Percentiles rank a stretch among this genome's conserved stretches.
Evolutionary conservation across 2,329 filamentous ascomycete genomes (phyloP).

Genomic region (Colletotrichum tropicicola): DNA sequence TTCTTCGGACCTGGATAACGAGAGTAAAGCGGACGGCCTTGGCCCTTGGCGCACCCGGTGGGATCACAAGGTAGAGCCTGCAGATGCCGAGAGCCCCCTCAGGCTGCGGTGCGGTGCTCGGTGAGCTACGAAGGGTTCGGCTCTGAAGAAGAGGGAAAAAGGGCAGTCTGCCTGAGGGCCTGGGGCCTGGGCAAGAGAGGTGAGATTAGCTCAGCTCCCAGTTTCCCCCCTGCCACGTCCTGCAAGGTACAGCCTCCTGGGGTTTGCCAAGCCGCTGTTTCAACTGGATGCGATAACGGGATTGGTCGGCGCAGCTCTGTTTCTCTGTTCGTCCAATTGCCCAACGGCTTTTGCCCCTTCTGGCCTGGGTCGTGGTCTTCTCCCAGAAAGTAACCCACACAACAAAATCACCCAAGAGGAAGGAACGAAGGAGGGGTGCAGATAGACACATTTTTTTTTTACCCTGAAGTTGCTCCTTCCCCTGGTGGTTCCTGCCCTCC

Average conservation of each 20-base stretch:
- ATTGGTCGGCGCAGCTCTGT: slow-evolving; percentile 20
- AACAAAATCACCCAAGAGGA: neutral
- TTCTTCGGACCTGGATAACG: neutral
- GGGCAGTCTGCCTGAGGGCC: too few species aligned
- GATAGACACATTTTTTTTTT: neutral
- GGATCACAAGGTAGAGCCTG: too few species aligned
- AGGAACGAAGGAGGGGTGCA: slow-evolving; percentile 13
- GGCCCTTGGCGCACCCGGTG: slow-evolving; percentile 20
- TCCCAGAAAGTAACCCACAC: slow-evolving; percentile 7
- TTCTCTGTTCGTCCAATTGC: slow-evolving; percentile 22
- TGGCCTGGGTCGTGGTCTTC: neutral
- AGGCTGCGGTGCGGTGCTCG: too few species aligned
- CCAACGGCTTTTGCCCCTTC: slow-evolving; percentile 8
- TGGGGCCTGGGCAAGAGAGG: too few species aligned
- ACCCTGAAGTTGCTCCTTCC: slow-evolving; percentile 2
- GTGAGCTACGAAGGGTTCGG: too few species aligned
- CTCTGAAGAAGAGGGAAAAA: too few species aligned
- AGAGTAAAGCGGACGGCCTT: slow-evolving; percentile 5
- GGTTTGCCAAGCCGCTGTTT: slow-evolving; percentile 24
- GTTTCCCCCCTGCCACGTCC: slow-evolving; percentile 13
- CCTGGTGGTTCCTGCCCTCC: neutral
- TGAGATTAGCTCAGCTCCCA: slow-evolving; percentile 7
- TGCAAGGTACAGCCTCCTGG: slow-evolving; percentile 25
- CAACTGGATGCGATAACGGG: slow-evolving; percentile 10
- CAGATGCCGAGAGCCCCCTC: too few species aligned